These are phyloP conservation scores for Naganishia sp. DNA, from an alignment of 1,284 basidiomycete genomes.

Conservation along the genomic window DNA sequence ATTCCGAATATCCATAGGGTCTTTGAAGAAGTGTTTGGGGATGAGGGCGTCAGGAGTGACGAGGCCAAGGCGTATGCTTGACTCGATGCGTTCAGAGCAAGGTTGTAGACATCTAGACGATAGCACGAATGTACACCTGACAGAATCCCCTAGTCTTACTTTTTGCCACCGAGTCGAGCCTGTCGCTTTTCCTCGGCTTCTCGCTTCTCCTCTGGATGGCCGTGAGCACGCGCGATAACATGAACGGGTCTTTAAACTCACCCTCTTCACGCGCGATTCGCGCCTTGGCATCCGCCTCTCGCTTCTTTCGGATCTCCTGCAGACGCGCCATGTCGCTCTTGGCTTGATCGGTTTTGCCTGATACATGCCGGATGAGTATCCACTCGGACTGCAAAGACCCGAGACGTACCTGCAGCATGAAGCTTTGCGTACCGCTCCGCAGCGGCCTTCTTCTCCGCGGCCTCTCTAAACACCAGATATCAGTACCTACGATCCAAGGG, in stretches of 20 bases:
- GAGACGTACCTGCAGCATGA: constrained; percentile 66
- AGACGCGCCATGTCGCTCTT: constrained; percentile 82
- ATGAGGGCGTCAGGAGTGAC: constrained; percentile 30
- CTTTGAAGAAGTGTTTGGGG: constrained; percentile 71
- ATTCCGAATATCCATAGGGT: constrained; percentile 71
- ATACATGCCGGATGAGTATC: constrained; percentile 34
- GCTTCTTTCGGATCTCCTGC: constrained; percentile 78
- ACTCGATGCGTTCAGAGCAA: constrained; percentile 19
- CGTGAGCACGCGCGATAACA: no score
- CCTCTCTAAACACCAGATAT: constrained; percentile 62
- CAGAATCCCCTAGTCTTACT: constrained; percentile 3
- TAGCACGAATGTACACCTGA: neutral
- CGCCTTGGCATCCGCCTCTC: constrained; percentile 79
- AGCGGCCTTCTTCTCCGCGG: constrained; percentile 84
- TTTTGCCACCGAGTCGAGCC: constrained; percentile 26
- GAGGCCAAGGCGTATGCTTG: constrained; percentile 30
- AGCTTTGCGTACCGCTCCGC: constrained; percentile 67
- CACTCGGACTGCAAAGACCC: neutral
- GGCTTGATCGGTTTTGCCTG: constrained; percentile 85
- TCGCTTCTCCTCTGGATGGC: constrained; percentile 28
- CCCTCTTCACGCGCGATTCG: constrained; percentile 79
- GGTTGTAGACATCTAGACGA: constrained; percentile 19
- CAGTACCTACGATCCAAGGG: neutral
- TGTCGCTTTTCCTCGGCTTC: constrained; percentile 33
- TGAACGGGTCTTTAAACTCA: constrained; percentile 35